phyloP scores from a whole-genome alignment of 73 alveolate genomes.

The Tetrahymena malaccensis region DNA sequence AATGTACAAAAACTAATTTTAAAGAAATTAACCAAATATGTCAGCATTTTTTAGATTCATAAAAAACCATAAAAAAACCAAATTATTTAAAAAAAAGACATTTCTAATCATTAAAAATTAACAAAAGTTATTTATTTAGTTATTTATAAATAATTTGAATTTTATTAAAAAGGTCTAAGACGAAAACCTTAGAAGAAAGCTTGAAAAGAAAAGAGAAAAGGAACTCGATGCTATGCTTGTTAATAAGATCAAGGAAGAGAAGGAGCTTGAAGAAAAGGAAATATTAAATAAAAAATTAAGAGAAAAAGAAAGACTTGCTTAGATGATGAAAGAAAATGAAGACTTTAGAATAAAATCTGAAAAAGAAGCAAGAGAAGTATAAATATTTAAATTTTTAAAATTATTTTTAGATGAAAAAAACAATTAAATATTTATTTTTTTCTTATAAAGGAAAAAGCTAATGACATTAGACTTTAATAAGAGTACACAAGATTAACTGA shows the following conservation, averaged over 20 bases:
- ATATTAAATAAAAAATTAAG: background rate
- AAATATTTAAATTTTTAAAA: background rate
- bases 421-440: no score
- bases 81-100: background rate
- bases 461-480: conserved; percentile 14
- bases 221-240: conserved; percentile 38
- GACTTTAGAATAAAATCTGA: conserved; percentile 14
- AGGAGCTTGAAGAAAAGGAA: conserved; percentile 24
- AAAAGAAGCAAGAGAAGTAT: background rate
- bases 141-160: no score
- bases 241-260: conserved; percentile 19
- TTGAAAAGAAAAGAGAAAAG: conserved; percentile 23
- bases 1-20: no score
- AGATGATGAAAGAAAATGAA: conserved; percentile 42
- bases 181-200: conserved; percentile 9
- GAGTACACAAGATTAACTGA: conserved; percentile 14
- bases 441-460: background rate
- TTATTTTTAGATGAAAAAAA: background rate
- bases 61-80: no score
- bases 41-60: no score
- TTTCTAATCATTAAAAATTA: background rate
- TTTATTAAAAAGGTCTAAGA: background rate
- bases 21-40: no score
- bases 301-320: conserved; percentile 7
- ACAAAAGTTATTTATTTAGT: background rate